phyloP scores from a whole-genome alignment of 257 asterid genomes.

The Gynochthodes officinalis region DNA sequence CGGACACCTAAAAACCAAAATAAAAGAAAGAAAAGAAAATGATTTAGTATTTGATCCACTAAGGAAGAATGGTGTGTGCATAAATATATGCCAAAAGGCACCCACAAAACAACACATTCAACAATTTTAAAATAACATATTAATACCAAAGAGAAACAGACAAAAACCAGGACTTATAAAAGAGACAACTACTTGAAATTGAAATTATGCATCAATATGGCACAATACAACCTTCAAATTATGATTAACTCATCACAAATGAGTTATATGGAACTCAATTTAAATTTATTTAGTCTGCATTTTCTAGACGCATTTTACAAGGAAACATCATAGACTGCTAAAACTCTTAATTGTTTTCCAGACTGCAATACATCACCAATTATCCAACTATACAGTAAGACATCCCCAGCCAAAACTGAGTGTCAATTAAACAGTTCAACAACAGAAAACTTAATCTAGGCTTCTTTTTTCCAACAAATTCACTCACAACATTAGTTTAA shows the following conservation, averaged over 20 bases:
- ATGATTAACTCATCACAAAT: background rate
- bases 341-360: background rate
- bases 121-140: background rate
- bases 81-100: background rate
- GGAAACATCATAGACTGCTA: background rate
- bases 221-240: background rate
- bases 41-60: background rate
- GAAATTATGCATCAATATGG: background rate
- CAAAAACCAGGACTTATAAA: background rate
- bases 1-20: constrained; percentile 54
- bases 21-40: constrained; percentile 5
- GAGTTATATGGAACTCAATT: background rate
- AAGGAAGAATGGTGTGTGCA: background rate
- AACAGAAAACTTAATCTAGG: background rate
- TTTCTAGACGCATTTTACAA: background rate
- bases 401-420: background rate
- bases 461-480: background rate
- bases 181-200: background rate
- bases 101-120: background rate
- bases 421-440: background rate
- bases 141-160: background rate
- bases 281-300: background rate
- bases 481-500: background rate
- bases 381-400: background rate
- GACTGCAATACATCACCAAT: background rate